Conservation (phyloP, 352 stramenopile genomes). For the Phytophthora rubi region DNA sequence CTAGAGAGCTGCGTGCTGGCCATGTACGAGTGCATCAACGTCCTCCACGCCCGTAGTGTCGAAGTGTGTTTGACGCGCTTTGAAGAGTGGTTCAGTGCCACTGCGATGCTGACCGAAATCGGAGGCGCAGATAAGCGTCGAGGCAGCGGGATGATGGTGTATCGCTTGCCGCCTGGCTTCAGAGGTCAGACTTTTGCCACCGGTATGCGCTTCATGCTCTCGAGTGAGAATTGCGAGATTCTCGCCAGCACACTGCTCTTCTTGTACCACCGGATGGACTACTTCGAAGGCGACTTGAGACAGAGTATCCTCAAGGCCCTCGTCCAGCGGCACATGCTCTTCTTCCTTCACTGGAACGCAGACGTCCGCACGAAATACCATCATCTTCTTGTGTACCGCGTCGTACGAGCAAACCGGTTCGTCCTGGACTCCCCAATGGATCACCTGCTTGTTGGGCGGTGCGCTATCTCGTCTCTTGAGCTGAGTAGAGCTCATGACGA, state of each 20-base stretch:
- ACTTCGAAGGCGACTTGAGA: constrained; percentile 73
- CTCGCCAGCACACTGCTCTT: constrained; percentile 69
- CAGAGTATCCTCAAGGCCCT: constrained; percentile 73
- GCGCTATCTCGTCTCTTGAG: constrained; percentile 53
- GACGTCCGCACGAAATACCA: constrained; percentile 79
- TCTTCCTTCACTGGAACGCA: constrained; percentile 83
- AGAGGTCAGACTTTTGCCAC: constrained; percentile 58
- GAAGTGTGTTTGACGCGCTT: constrained; percentile 60
- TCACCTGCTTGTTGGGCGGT: constrained; percentile 62
- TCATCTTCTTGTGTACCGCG: constrained; percentile 75
- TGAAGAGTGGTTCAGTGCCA: constrained; percentile 74
- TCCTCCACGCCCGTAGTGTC: constrained; percentile 68
- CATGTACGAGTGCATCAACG: constrained; percentile 79
- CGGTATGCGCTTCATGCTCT: constrained; percentile 72
- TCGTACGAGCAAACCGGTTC: constrained; percentile 64
- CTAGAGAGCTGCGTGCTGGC: constrained; percentile 72
- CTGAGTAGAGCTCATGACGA: constrained; percentile 27
- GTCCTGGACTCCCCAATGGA: constrained; percentile 73
- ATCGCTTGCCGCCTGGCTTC: constrained; percentile 55
- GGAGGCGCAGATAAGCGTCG: constrained; percentile 21
- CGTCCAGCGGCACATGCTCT: constrained; percentile 76
- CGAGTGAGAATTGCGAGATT: constrained; percentile 78
- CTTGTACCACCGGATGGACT: constrained; percentile 76
- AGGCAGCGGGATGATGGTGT: constrained; percentile 42
- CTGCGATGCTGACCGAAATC: constrained; percentile 39